Evolutionary conservation across 768 basidiomycete species (phyloP), one percentile per base, ranked within the genome.

Genomic region (Lepiota brunneoincarnata): DNA sequence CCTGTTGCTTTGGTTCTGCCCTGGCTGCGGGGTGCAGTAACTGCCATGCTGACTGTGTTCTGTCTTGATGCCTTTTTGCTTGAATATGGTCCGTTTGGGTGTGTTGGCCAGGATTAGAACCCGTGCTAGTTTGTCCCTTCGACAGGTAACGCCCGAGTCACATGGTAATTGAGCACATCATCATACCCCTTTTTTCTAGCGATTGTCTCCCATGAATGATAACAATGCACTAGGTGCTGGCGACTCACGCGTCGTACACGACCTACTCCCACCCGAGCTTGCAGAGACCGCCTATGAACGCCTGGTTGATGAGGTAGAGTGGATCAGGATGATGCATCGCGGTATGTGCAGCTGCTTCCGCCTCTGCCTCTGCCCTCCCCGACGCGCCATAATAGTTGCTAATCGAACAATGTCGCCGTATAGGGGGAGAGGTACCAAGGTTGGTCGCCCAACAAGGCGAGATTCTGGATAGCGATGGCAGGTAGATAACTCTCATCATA

Each of bases 291-390:
- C 80, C 0, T 90, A 90, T 61, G 81, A 80, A 43, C 76, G 69
- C 4, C 57, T 91, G 58, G 75, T 68, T 55, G 67, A 74, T 9
- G 89, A 91, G 63, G 90, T 91, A 0, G 71, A 75, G 43, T 92
- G 89, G 88, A 74, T 79, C 42, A 73, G 73, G 2, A 92, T 92
- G 89, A 70, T 80, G 56, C 89, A 91, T 67, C 75, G 85, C 67
- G 89, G 89, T 81, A 50, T n/a, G 71, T 60, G 3, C 2, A 34
- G 43, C 41, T 28, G 20, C 36, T 50, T 39, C 0, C n/a, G 28
- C 14, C 7, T 4, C 14, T 20, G 20, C 6, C 10, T 36, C n/a
- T n/a, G n/a, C n/a, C n/a, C n/a, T n/a, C n/a, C n/a, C n/a, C n/a
- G 17, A 6, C 9, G 9, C 12, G 17, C n/a, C 4, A 7, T 2